Evolutionary conservation across 352 stramenopile species (phyloP), one percentile per base, ranked within the genome.

Genomic region (Globisporangium cylindrosporum): DNA sequence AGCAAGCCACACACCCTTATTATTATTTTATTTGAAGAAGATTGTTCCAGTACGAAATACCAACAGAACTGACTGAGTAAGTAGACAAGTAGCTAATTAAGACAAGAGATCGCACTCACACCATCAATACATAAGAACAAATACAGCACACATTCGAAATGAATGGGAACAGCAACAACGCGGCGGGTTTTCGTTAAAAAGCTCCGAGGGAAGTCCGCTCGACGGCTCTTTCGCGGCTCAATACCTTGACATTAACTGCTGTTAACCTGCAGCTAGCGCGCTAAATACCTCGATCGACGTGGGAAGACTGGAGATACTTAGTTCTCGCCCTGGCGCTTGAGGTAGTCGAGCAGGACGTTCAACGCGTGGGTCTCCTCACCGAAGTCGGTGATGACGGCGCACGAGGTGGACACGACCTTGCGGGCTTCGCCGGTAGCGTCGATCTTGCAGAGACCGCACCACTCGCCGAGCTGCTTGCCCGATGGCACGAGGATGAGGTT

Each of bases 381-480:
- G 75, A 99, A 99, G 82, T 99, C 98, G 59, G 98, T 99, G 76
- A 99, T 98, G 72, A 99, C 97, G 68, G 96, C 96, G 80, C 94
- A 98, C 66, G 96, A 99, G 62, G 96, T 99, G 60, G 95, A 97
- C 36, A 99, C 97, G 63, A 99, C 97, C 94, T 99, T 99, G 80
- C 96, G 98, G 65, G 98, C 93, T 76, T 98, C 92, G 60, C 98
- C 98, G 67, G 99, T 89, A 64, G 82, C 82, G 83, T 99, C 95
- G 76, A 99, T 96, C 90, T 99, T 99, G 91, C 95, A 98, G 70
- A 99, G 92, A 73, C 98, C 98, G 74, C 95, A 99, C 97, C 96
- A 99, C 81, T 99, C 96, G 80, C 98, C 98, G 59, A 99, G 89
- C 74, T 99, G 94, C 88, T 99, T 99, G 72, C 96, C 92, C 73